A percentile compares a stretch with the other conserved stretches of the same genome.
phyloP scores from a whole-genome alignment of 2,329 filamentous ascomycete species.

The Colletotrichum sp. region DNA sequence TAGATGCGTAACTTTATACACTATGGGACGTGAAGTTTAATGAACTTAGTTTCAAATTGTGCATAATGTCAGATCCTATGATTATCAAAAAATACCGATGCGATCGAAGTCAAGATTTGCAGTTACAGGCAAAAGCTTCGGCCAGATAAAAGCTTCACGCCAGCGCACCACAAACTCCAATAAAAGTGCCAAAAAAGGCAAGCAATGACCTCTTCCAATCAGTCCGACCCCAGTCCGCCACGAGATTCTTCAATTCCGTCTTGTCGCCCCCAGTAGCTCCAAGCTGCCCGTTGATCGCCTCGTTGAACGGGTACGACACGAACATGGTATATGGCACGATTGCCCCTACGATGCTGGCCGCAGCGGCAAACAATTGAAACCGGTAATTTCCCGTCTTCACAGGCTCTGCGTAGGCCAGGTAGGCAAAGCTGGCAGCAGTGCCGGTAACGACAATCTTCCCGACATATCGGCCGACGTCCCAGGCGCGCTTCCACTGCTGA shows the following conservation, averaged over 20 bases:
- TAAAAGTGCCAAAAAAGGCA: neutral
- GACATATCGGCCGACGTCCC: neutral
- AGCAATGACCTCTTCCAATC: neutral
- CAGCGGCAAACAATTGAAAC: neutral
- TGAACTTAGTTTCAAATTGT: too few relatives aligned
- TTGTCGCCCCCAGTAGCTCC: neutral
- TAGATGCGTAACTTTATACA: too few relatives aligned
- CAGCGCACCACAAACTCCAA: neutral
- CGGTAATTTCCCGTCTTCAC: fast-evolving
- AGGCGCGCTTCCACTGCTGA: neutral
- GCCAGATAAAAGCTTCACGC: too few relatives aligned
- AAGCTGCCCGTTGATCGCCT: neutral
- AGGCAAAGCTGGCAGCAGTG: neutral
- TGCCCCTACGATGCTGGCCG: neutral
- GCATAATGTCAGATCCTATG: too few relatives aligned
- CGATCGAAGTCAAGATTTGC: too few relatives aligned
- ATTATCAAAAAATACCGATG: too few relatives aligned
- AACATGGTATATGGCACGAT: neutral
- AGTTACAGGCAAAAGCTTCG: too few relatives aligned
- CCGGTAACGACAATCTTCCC: neutral
- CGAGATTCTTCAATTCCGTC: neutral
- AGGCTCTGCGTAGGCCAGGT: neutral
- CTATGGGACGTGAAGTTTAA: too few relatives aligned
- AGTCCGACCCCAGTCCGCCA: fast-evolving
- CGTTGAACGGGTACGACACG: neutral